Evolutionary conservation across 139 green algal species (phyloP).

Genomic region (Chlorella sorokiniana): DNA sequence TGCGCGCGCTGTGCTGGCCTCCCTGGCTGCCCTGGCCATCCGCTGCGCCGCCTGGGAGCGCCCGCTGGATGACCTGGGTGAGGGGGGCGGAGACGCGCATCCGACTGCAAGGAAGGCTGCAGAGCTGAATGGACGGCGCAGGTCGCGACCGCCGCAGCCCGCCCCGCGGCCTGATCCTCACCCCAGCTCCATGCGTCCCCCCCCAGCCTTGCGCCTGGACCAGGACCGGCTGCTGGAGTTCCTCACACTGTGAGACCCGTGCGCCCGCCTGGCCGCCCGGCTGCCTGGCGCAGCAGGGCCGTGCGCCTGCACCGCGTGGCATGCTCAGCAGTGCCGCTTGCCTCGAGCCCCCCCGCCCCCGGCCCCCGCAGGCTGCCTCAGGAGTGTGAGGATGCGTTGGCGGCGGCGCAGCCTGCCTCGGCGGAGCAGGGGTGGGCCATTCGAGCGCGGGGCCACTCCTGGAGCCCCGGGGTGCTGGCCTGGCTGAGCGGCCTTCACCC

Average conservation of each 20-base stretch:
- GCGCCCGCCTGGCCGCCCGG: too few species aligned
- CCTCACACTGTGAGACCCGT: slow-evolving; percentile 16
- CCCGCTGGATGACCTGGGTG: slow-evolving; percentile 28
- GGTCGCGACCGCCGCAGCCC: too few species aligned
- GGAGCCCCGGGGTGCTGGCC: slow-evolving; percentile 13
- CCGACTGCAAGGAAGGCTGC: too few species aligned
- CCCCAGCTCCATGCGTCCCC: neutral
- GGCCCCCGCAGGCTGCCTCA: slow-evolving; percentile 25
- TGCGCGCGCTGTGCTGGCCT: neutral
- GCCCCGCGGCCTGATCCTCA: too few species aligned
- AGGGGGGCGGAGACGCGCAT: too few species aligned
- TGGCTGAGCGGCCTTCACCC: slow-evolving; percentile 27
- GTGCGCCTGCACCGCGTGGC: too few species aligned
- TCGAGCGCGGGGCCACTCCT: neutral
- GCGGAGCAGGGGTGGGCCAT: slow-evolving; percentile 15
- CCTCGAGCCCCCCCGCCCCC: too few species aligned
- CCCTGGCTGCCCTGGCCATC: slow-evolving; percentile 33
- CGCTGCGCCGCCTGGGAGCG: slow-evolving; percentile 14
- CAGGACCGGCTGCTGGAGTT: slow-evolving; percentile 25
- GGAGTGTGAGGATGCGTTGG: slow-evolving; percentile 37
- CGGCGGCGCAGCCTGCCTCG: neutral
- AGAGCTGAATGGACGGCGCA: too few species aligned
- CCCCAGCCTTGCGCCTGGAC: slow-evolving; percentile 4
- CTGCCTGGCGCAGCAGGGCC: too few species aligned
- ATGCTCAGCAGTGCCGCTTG: too few species aligned